These are phyloP conservation scores for Amphibolis antarctica DNA, from an alignment of 106 monocot species.

Conservation along the genomic window DNA sequence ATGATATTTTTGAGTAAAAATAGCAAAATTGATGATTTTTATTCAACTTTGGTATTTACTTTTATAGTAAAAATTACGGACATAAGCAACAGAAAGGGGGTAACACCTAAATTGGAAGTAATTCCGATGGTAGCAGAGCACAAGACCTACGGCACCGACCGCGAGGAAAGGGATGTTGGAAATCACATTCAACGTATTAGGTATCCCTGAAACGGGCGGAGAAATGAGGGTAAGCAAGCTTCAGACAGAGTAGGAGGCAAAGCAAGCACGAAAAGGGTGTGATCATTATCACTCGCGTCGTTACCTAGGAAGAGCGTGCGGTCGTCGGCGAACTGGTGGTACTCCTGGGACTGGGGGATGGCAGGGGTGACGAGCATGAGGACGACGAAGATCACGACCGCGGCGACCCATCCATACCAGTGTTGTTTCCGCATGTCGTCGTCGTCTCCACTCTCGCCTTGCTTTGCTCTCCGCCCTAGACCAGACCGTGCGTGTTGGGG, in stretches of 20 bases:
- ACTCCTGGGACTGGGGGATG: conserved; percentile 84
- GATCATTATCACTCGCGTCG: background rate
- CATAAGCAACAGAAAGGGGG: background rate
- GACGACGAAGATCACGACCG: conserved; percentile 56
- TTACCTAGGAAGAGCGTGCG: conserved; percentile 76
- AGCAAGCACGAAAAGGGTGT: background rate
- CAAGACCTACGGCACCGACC: conserved; percentile 68
- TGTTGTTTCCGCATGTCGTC: conserved; percentile 37
- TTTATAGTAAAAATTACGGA: too few species aligned
- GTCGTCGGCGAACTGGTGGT: conserved; percentile 94
- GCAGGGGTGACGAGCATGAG: conserved; percentile 92
- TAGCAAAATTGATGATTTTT: too few species aligned
- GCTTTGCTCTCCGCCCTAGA: too few species aligned
- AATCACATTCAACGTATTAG: conserved; percentile 87
- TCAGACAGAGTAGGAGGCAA: background rate
- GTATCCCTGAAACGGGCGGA: conserved; percentile 57
- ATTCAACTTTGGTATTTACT: too few species aligned
- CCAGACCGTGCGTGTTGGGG: too few species aligned
- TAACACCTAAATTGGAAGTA: conserved; percentile 65
- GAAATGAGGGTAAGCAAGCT: background rate
- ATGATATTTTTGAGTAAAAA: too few species aligned
- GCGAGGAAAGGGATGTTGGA: conserved; percentile 92
- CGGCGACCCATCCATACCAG: conserved; percentile 39
- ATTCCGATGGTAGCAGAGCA: conserved; percentile 57
- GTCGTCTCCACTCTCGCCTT: too few species aligned